Percentiles rank a stretch among this genome's conserved stretches.
Conservation (phyloP, 2,329 filamentous ascomycete genomes). For the Pseudopithomyces chartarum region DNA sequence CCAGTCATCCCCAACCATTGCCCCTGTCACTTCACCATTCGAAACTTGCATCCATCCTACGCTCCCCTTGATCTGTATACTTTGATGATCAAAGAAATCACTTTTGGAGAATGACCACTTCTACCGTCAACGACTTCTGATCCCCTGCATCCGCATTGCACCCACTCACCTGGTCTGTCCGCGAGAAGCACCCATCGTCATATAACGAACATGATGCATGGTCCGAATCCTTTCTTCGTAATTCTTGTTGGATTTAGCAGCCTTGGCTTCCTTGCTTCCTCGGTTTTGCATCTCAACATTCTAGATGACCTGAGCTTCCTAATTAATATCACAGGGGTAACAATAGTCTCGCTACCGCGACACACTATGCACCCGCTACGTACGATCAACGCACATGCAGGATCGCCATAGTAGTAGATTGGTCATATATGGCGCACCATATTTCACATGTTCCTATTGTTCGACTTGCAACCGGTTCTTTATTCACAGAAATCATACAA, state of each 20-base stretch:
- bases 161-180: slow-evolving; percentile 17
- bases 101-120: neutral
- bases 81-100: neutral
- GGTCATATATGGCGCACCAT: slow-evolving; percentile 18
- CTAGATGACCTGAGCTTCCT: slow-evolving; percentile 1
- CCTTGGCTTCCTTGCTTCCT: slow-evolving; percentile 5
- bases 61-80: neutral
- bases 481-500: slow-evolving; percentile 19
- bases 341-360: slow-evolving; percentile 9
- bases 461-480: slow-evolving; percentile 30
- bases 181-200: slow-evolving; percentile 1
- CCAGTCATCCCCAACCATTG: neutral
- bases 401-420: slow-evolving; percentile 23
- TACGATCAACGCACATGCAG: slow-evolving; percentile 11
- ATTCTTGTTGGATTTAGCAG: slow-evolving; percentile 4
- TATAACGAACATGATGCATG: slow-evolving; percentile 2
- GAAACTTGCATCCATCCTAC: neutral
- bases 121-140: slow-evolving; percentile 5
- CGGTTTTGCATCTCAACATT: slow-evolving; percentile 4
- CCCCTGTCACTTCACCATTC: neutral
- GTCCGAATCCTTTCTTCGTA: slow-evolving; percentile 1
- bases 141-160: slow-evolving; percentile 5
- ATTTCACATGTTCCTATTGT: slow-evolving; percentile 17
- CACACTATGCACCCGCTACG: slow-evolving; percentile 6
- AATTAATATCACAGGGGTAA: slow-evolving; percentile 7